Percentiles rank a stretch among this genome's conserved stretches.
These are phyloP conservation scores for Xylaria sp. DNA, from an alignment of 2,329 filamentous ascomycete genomes.

Conservation along the genomic window DNA sequence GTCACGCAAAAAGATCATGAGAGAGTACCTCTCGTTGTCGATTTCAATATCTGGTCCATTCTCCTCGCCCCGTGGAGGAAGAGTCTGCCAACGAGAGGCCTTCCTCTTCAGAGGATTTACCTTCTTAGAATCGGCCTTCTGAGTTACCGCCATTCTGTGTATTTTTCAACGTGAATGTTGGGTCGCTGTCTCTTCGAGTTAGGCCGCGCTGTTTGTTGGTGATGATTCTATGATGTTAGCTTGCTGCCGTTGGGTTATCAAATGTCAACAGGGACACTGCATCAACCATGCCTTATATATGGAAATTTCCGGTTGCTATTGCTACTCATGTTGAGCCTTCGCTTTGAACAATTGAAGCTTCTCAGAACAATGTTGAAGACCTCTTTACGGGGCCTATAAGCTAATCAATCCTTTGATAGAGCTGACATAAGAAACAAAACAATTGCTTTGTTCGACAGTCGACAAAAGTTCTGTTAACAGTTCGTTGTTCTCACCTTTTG, in stretches of 20 bases:
- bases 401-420: background rate
- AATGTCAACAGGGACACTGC: too few species aligned
- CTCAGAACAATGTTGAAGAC: background rate
- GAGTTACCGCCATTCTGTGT: too few species aligned
- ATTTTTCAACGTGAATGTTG: too few species aligned
- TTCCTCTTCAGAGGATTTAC: conserved; percentile 16
- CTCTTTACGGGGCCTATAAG: background rate
- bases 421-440: background rate
- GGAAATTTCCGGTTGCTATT: too few species aligned
- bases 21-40: background rate
- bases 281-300: too few species aligned
- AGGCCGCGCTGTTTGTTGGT: background rate
- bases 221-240: background rate
- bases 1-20: conserved; percentile 10
- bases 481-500: background rate
- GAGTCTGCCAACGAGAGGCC: conserved; percentile 9
- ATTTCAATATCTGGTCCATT: background rate
- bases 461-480: background rate
- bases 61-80: background rate
- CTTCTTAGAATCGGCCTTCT: background rate
- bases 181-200: background rate
- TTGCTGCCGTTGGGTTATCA: too few species aligned
- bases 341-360: background rate
- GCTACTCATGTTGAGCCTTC: background rate
- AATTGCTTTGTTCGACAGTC: background rate